A percentile compares a stretch with the other conserved stretches of the same genome.
Evolutionary conservation across 805 yeast species (phyloP).

Genomic region (Kodamaea laetipori): DNA sequence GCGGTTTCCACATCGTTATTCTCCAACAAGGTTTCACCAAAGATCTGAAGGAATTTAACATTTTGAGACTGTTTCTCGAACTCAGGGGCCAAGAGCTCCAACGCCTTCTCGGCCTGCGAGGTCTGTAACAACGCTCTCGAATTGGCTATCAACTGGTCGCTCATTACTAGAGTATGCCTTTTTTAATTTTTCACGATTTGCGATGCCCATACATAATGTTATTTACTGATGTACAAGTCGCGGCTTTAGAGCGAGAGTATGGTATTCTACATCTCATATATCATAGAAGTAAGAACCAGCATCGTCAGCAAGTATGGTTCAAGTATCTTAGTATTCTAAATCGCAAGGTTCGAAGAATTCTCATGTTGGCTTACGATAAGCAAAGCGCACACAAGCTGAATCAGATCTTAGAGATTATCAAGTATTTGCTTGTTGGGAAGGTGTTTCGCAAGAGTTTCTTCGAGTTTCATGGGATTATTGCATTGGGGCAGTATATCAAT

Average conservation of each 20-base stretch:
- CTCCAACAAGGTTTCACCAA: constrained; percentile 82
- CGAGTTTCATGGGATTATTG: constrained; percentile 65
- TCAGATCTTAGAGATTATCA: constrained; percentile 17
- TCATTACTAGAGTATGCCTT: constrained; percentile 1
- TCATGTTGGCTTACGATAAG: constrained; percentile 30
- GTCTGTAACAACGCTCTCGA: constrained; percentile 49
- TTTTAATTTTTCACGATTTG: not conserved
- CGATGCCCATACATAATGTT: constrained; percentile 1
- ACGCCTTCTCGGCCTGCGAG: constrained; percentile 56
- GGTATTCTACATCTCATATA: constrained; percentile 62
- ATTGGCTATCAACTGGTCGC: constrained; percentile 23
- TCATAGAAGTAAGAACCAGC: constrained; percentile 78
- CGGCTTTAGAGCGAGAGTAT: constrained; percentile 45
- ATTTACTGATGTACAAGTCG: constrained; percentile 2
- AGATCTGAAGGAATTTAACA: constrained; percentile 53
- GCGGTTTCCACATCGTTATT: constrained; percentile 79
- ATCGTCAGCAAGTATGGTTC: constrained; percentile 78
- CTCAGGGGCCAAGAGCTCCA: constrained; percentile 47
- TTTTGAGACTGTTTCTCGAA: constrained; percentile 32
- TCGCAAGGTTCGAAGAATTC: constrained; percentile 49
- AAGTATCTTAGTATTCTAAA: constrained; percentile 61
- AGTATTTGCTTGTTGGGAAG: constrained; percentile 36
- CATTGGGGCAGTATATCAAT: constrained; percentile 74
- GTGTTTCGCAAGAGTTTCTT: constrained; percentile 53
- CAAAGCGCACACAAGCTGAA: constrained; percentile 17